Percentiles rank a stretch among this genome's conserved stretches.
Evolutionary conservation across 768 basidiomycete genomes (phyloP).

Genomic region (Sistotremastrum suecicum): DNA sequence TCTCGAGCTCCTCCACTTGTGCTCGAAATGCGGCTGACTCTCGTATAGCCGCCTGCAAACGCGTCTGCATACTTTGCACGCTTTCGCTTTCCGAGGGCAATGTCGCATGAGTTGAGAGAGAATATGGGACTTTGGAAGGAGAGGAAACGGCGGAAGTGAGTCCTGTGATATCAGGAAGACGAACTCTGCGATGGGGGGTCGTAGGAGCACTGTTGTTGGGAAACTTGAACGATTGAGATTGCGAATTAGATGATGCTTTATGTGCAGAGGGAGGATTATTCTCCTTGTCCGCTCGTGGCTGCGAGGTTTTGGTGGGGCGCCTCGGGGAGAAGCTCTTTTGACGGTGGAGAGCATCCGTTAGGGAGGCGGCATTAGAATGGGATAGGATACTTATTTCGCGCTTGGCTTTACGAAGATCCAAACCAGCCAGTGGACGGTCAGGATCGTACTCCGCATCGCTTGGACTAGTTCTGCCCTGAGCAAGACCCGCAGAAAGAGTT

Average conservation of each 20-base stretch:
- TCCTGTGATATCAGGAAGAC: slow-evolving; percentile 75
- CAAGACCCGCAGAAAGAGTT: slow-evolving; percentile 75
- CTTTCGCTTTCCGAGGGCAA: too few relatives aligned
- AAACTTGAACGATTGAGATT: neutral
- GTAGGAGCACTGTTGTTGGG: too few relatives aligned
- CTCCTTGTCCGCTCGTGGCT: slow-evolving; percentile 17
- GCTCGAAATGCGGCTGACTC: slow-evolving; percentile 74
- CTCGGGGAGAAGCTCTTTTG: slow-evolving; percentile 59
- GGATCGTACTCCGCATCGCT: slow-evolving; percentile 81
- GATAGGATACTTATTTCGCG: slow-evolving; percentile 30
- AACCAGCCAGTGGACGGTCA: slow-evolving; percentile 56
- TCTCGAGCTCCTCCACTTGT: slow-evolving; percentile 76
- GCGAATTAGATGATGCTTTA: neutral
- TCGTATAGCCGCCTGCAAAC: slow-evolving; percentile 59
- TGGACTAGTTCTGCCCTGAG: slow-evolving; percentile 33
- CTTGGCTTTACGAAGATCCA: slow-evolving; percentile 36
- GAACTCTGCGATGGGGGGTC: slow-evolving; percentile 27
- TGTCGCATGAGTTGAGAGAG: too few relatives aligned
- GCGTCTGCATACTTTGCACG: slow-evolving; percentile 33
- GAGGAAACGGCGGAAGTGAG: slow-evolving; percentile 66
- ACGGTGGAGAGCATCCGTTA: slow-evolving; percentile 57
- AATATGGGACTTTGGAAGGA: slow-evolving; percentile 33
- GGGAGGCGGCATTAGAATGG: slow-evolving; percentile 37
- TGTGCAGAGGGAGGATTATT: slow-evolving; percentile 1
- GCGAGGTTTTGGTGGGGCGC: slow-evolving; percentile 33